phyloP scores from a whole-genome alignment of 768 basidiomycete species.

The Chiua virens region DNA sequence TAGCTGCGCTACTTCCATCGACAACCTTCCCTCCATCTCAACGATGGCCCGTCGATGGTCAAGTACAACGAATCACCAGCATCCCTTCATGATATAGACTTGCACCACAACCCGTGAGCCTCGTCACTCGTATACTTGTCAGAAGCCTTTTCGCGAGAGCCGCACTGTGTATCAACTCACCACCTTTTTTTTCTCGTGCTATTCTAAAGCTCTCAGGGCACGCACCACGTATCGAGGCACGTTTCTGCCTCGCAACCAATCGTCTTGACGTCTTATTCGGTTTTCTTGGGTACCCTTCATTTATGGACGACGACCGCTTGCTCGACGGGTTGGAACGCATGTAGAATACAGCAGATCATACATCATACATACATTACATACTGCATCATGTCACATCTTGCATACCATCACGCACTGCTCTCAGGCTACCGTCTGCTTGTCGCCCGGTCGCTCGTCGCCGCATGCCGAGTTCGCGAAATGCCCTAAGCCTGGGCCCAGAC shows the following conservation, averaged over 20 bases:
- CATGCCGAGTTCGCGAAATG: not conserved
- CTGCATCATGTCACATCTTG: conserved; percentile 21
- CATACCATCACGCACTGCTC: conserved; percentile 11
- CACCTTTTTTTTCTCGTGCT: conserved; percentile 1
- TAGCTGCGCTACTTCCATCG: conserved; percentile 32
- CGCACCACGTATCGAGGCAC: no score
- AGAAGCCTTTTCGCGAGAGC: conserved; percentile 6
- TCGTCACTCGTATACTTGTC: conserved; percentile 2
- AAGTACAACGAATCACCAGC: conserved; percentile 30
- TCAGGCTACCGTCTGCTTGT: no score
- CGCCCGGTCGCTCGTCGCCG: conserved; percentile 1
- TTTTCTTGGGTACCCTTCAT: conserved; percentile 27
- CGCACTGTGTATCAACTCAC: conserved; percentile 18
- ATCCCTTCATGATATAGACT: conserved; percentile 36
- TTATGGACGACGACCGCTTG: conserved; percentile 26
- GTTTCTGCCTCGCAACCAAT: not conserved
- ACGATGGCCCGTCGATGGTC: conserved; percentile 40
- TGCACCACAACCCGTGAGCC: conserved; percentile 4
- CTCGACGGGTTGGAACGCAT: conserved; percentile 32
- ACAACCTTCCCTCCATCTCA: conserved; percentile 35
- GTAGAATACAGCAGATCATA: conserved; percentile 32
- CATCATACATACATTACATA: conserved; percentile 29
- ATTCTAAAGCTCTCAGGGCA: conserved; percentile 9
- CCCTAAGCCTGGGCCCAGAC: conserved; percentile 2
- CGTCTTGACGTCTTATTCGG: conserved; percentile 31